phyloP scores from a whole-genome alignment of 2,329 filamentous ascomycete species.

The Neopestalotiopsis rosae region DNA sequence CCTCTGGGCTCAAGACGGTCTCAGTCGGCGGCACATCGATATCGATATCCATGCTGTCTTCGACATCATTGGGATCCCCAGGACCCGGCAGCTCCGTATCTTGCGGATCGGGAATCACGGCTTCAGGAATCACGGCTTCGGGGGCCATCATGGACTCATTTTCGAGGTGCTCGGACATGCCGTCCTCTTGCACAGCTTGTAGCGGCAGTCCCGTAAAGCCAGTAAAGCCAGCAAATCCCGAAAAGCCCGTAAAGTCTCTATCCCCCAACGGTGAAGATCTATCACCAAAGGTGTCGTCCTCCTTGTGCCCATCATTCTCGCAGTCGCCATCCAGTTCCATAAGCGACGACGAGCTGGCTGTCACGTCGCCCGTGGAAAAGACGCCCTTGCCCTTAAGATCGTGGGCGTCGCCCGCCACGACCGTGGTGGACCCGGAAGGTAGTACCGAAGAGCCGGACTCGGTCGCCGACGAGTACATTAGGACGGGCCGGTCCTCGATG shows the following conservation, averaged over 20 bases:
- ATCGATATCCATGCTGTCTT: constrained; percentile 22
- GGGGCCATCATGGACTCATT: neutral
- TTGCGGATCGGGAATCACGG: neutral
- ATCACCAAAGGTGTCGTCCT: neutral
- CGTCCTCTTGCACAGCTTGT: neutral
- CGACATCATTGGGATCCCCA: neutral
- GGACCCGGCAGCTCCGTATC: neutral
- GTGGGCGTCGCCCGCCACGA: neutral
- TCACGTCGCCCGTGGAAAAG: neutral
- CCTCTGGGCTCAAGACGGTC: neutral
- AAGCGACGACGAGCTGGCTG: neutral
- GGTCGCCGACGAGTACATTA: constrained; percentile 9
- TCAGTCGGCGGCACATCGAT: constrained; percentile 15
- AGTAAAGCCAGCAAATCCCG: neutral
- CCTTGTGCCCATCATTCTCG: neutral
- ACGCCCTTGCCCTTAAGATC: neutral
- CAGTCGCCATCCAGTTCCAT: constrained; percentile 1
- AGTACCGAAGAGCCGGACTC: neutral
- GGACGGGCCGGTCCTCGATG: constrained; percentile 25
- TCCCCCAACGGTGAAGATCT: neutral
- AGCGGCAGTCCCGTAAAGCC: neutral
- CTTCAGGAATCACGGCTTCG: neutral
- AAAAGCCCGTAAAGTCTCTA: neutral
- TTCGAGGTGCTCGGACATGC: no score
- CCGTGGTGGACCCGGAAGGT: neutral